Evolutionary conservation across 139 green algal genomes (phyloP).

Genomic region (Edaphochlamys debaryana): DNA sequence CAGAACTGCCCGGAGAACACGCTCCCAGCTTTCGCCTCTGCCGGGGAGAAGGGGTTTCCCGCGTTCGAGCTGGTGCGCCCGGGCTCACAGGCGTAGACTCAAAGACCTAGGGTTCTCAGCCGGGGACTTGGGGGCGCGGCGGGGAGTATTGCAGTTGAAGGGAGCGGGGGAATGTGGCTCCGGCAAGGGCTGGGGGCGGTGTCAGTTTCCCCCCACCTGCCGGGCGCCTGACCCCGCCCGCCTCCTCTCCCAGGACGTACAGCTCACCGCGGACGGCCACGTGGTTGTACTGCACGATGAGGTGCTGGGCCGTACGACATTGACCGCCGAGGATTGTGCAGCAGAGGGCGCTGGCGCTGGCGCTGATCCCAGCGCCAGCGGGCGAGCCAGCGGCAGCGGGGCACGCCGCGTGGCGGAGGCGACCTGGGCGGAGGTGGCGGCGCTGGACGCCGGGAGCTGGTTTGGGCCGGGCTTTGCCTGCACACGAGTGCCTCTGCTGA

Average conservation of each 20-base stretch:
- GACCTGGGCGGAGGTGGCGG: slow-evolving; percentile 13
- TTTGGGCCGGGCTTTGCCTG: slow-evolving; percentile 29
- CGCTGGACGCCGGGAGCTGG: slow-evolving; percentile 58
- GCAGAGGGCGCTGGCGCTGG: no score
- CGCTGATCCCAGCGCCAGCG: no score
- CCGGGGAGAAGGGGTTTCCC: slow-evolving; percentile 46
- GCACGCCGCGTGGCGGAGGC: slow-evolving; percentile 15
- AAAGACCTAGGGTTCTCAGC: no score
- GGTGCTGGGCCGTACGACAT: slow-evolving; percentile 44
- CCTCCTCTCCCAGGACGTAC: slow-evolving; percentile 36
- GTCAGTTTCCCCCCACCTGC: no score
- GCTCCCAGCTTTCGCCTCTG: slow-evolving; percentile 46
- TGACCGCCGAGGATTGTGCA: background rate
- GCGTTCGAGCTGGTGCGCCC: slow-evolving; percentile 61
- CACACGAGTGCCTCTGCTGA: slow-evolving; percentile 41
- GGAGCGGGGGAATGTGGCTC: no score
- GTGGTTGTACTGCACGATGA: slow-evolving; percentile 59
- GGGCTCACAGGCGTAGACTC: no score
- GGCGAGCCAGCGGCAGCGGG: no score
- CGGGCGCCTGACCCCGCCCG: no score
- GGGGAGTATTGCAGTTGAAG: no score
- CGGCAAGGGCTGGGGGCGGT: no score
- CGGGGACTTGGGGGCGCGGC: no score
- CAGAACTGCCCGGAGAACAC: slow-evolving; percentile 59
- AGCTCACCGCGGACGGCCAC: slow-evolving; percentile 53